phyloP scores from a whole-genome alignment of 2,329 filamentous ascomycete species.

The Sclerotinia subarctica region DNA sequence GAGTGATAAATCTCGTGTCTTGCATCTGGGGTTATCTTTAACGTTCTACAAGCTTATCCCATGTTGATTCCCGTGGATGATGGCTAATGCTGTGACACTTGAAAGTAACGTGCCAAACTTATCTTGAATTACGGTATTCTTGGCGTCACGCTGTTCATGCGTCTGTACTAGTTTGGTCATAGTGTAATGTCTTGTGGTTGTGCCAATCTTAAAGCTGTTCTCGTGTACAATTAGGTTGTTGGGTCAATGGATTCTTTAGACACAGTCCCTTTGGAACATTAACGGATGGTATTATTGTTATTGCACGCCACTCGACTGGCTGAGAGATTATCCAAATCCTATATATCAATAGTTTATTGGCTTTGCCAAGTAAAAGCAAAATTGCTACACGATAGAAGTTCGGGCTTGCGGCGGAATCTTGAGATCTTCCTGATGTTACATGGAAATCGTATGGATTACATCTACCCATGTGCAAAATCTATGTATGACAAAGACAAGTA shows the following conservation, averaged over 20 bases:
- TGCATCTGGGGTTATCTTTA: not conserved
- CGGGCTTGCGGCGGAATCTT: not conserved
- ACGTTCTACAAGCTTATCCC: not conserved
- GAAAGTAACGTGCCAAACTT: not conserved
- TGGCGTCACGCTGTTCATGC: constrained; percentile 11
- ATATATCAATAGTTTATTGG: not conserved
- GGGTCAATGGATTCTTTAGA: too few relatives aligned
- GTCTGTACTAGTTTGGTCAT: not conserved
- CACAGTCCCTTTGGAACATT: not conserved
- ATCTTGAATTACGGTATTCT: not conserved
- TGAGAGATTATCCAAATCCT: not conserved
- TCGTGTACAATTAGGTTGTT: not conserved
- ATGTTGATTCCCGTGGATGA: not conserved
- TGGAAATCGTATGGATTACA: not conserved
- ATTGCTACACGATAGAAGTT: not conserved
- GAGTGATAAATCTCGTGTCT: not conserved
- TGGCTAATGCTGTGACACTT: not conserved
- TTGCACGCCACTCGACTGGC: not conserved
- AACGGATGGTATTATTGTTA: not conserved
- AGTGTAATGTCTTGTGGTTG: not conserved
- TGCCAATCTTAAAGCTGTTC: constrained; percentile 4
- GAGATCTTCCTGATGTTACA: not conserved
- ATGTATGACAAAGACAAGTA: not conserved
- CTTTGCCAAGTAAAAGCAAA: not conserved
- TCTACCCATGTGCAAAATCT: not conserved